phyloP scores from a whole-genome alignment of 352 stramenopile genomes.

The Globisporangium nodosum region DNA sequence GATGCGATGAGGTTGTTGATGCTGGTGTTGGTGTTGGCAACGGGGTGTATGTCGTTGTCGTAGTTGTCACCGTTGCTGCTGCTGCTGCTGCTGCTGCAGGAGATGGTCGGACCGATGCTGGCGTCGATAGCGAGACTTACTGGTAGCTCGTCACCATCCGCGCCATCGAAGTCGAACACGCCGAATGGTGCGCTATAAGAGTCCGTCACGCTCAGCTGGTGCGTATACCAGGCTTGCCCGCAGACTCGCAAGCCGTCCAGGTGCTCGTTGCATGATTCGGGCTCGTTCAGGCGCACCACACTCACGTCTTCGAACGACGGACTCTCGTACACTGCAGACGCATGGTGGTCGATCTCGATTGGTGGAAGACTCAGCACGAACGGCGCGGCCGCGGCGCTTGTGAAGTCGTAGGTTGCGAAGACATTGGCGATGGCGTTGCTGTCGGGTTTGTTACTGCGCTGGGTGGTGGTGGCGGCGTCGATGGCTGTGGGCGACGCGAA shows the following conservation, averaged over 20 bases:
- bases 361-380: too few species aligned
- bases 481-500: too few species aligned
- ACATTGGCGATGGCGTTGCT: too few species aligned
- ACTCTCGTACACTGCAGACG: conserved; percentile 14
- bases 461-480: too few species aligned
- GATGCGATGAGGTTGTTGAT: background rate
- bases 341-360: conserved; percentile 12
- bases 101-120: background rate
- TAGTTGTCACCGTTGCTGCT: too few species aligned
- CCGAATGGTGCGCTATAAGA: too few species aligned
- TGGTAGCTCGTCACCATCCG: background rate
- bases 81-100: background rate
- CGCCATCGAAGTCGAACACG: background rate
- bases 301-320: conserved; percentile 15
- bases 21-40: too few species aligned
- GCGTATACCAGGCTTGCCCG: background rate
- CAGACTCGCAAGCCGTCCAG: too few species aligned
- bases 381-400: too few species aligned
- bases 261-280: background rate
- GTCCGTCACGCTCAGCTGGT: background rate
- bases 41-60: too few species aligned
- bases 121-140: background rate
- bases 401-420: too few species aligned
- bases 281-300: conserved; percentile 14
- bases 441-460: too few species aligned